Conservation (phyloP, 306 rosid species). For the Alnus rubra region DNA sequence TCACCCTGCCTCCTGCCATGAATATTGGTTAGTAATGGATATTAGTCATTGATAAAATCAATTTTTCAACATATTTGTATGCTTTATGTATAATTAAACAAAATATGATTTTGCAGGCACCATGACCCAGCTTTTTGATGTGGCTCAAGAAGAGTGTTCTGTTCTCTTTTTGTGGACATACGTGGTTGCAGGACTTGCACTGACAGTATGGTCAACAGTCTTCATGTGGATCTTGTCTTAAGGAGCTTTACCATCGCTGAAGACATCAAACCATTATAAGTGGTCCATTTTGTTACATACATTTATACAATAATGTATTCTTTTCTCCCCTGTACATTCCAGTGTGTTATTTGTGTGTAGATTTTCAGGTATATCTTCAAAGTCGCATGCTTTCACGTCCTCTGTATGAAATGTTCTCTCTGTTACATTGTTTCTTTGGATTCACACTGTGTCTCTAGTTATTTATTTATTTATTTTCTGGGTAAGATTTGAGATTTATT, state of each 20-base stretch:
- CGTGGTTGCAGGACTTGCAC: slow-evolving; percentile 62
- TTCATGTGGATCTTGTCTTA: slow-evolving; percentile 62
- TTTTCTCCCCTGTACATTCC: background rate
- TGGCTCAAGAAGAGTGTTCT: slow-evolving; percentile 89
- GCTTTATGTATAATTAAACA: background rate
- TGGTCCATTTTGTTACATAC: background rate
- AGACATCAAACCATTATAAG: background rate
- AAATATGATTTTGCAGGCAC: slow-evolving; percentile 53
- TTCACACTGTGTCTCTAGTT: no score
- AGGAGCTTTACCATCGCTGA: background rate
- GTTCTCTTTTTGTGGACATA: slow-evolving; percentile 83
- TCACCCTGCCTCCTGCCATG: slow-evolving; percentile 92
- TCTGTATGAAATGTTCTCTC: no score
- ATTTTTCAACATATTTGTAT: no score
- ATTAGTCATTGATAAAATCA: no score
- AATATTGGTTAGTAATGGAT: slow-evolving; percentile 57
- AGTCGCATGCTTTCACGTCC: no score
- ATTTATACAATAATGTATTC: background rate
- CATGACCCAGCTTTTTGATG: slow-evolving; percentile 79
- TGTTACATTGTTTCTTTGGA: no score
- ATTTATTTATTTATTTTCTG: no score
- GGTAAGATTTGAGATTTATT: no score
- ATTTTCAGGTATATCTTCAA: no score
- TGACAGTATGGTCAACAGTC: slow-evolving; percentile 79
- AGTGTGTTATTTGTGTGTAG: background rate